Percentiles rank a stretch among this genome's conserved stretches.
Conservation (phyloP, 1,284 basidiomycete genomes). For the Agaricales sp. region DNA sequence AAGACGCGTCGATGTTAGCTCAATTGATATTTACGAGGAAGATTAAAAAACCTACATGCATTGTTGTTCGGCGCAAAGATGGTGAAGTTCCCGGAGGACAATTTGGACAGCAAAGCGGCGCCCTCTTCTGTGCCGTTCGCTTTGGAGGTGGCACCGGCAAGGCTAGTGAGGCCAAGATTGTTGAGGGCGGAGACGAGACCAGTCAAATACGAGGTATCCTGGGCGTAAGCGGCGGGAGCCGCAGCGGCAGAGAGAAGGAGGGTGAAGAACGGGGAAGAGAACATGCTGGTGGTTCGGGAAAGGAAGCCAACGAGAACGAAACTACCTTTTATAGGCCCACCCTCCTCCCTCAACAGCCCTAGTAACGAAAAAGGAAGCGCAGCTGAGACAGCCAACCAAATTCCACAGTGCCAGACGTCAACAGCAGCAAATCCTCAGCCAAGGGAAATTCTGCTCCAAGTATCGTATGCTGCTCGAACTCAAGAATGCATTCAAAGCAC, state of each 20-base stretch:
- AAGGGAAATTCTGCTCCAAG: too few relatives aligned
- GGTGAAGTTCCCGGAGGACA: slow-evolving; percentile 28
- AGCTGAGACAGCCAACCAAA: not conserved
- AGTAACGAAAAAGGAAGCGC: not conserved
- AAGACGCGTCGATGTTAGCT: slow-evolving; percentile 8
- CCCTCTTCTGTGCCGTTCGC: slow-evolving; percentile 35
- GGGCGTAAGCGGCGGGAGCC: slow-evolving; percentile 10
- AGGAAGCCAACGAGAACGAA: not conserved
- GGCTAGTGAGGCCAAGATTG: slow-evolving; percentile 25
- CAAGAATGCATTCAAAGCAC: too few relatives aligned
- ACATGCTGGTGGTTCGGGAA: not conserved
- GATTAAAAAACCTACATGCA: slow-evolving; percentile 26
- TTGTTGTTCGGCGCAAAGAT: slow-evolving; percentile 40
- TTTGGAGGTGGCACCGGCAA: slow-evolving; percentile 22
- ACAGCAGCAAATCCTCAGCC: too few relatives aligned
- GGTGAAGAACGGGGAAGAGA: slow-evolving; percentile 3
- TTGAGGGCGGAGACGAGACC: slow-evolving; percentile 24
- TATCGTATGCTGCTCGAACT: too few relatives aligned
- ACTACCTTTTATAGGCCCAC: too few relatives aligned
- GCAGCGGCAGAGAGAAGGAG: slow-evolving; percentile 8
- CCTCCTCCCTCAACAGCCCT: not conserved
- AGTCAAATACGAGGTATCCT: slow-evolving; percentile 16
- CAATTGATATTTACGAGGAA: slow-evolving; percentile 8
- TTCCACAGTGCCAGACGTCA: not conserved
- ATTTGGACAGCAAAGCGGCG: slow-evolving; percentile 27